phyloP scores from a whole-genome alignment of 163 green algal genomes.

The Chloromonas sp. region DNA sequence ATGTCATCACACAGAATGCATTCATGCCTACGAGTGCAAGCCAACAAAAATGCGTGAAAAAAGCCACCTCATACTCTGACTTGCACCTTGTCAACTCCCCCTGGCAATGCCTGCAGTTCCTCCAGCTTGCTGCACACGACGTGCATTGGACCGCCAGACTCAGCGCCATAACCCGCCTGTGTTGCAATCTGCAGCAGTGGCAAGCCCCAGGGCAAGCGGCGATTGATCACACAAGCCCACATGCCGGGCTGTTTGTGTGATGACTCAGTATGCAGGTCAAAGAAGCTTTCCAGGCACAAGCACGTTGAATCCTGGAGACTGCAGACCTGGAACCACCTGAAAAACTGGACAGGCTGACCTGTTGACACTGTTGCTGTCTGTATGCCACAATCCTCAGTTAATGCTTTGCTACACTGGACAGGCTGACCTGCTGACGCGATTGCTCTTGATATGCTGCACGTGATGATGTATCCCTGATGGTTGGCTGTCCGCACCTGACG shows the following conservation, averaged over 20 bases:
- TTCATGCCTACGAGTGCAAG: background rate
- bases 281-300: too few species aligned
- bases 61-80: background rate
- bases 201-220: background rate
- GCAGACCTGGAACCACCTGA: too few species aligned
- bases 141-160: conserved; percentile 41
- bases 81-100: conserved; percentile 45
- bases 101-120: conserved; percentile 54
- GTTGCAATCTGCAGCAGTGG: conserved; percentile 7
- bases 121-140: conserved; percentile 80
- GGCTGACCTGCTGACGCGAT: too few species aligned
- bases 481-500: conserved; percentile 19
- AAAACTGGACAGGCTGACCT: too few species aligned
- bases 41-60: background rate
- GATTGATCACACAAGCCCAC: background rate
- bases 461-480: too few species aligned
- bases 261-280: too few species aligned
- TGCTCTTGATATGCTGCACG: too few species aligned
- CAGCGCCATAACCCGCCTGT: conserved; percentile 1
- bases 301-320: too few species aligned
- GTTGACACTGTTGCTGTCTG: too few species aligned
- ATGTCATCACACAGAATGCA: background rate
- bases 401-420: too few species aligned
- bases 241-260: background rate
- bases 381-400: too few species aligned